Evolutionary conservation across 2,329 filamentous ascomycete species (phyloP), one percentile per base, ranked within the genome.

Genomic region (Fusarium albosuccineum): DNA sequence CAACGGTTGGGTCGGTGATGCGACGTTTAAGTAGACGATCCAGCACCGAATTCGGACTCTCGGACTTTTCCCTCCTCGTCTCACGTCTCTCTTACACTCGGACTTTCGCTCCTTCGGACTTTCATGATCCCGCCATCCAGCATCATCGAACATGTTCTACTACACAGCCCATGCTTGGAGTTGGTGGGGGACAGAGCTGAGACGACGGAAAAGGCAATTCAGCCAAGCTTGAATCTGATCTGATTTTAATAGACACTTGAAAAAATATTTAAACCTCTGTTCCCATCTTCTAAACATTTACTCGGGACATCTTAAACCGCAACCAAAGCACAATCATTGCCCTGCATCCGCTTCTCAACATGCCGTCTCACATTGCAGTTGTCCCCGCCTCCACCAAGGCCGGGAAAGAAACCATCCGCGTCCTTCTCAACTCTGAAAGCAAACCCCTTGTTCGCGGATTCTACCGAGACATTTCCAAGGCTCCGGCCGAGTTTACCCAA

Each of bases 331-430:
- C 2, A 2, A 3, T 27, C 7, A 22, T 2, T 49, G 22, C 5
- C 22, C 22, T 33, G 30, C 11, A 33, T 6, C 3, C n/a, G 9
- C 17, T 37, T 27, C 22, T 39, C 53, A 65, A 17, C 16, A 77
- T 77, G 75, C n/a, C 66, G 26, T 27, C 39, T 9, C 70, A 72
- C 29, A 72, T 79, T 42, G 73, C 72, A 11, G 57, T 78, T 11
- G 33, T 78, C 1, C 77, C 77, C 4, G 77, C 76, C 5, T 78
- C 76, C 5, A 73, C 75, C 9, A 66, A 70, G 13, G 68, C 71
- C 2, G 76, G 76, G 11, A 66, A 53, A 22, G 70, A 70, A 13
- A 67, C 75, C 0, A 74, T 78, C 13, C 68, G 70, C 3, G 33
- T 49, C 1, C 70, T 78, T 2, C 56, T 79, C 1, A 49, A 55